Evolutionary conservation across 163 green algal species (phyloP).

Genomic region (Picocystis sp.): DNA sequence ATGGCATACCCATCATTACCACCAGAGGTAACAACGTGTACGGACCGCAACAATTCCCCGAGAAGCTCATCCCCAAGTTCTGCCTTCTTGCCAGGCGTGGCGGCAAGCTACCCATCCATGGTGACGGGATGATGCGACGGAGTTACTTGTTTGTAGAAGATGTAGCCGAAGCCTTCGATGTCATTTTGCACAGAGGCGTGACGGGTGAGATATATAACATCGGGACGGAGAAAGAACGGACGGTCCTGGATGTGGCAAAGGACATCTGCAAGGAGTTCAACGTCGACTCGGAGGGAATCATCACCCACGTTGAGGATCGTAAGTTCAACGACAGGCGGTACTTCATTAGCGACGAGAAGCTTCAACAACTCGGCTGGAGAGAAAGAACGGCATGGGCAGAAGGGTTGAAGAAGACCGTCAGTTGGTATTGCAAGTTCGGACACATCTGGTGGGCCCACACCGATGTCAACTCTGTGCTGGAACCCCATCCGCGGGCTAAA

Average conservation of each 20-base stretch:
- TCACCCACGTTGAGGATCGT: slow-evolving; percentile 50
- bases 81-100: slow-evolving; percentile 61
- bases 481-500: too few species aligned
- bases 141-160: slow-evolving; percentile 82
- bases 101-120: slow-evolving; percentile 60
- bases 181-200: slow-evolving; percentile 46
- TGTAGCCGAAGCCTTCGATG: slow-evolving; percentile 77
- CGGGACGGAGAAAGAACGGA: slow-evolving; percentile 75
- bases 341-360: slow-evolving; percentile 80
- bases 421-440: slow-evolving; percentile 53
- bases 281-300: background rate
- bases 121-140: slow-evolving; percentile 33
- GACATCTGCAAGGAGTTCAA: slow-evolving; percentile 51
- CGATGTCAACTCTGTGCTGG: too few species aligned
- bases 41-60: slow-evolving; percentile 81
- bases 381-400: slow-evolving; percentile 67
- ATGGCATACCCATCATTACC: slow-evolving; percentile 89
- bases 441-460: background rate
- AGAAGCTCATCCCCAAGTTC: slow-evolving; percentile 81
- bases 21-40: slow-evolving; percentile 98
- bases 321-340: slow-evolving; percentile 88
- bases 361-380: slow-evolving; percentile 68
- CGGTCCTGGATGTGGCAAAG: slow-evolving; percentile 64
- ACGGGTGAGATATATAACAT: slow-evolving; percentile 90
- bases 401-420: slow-evolving; percentile 66